Base-by-base conservation (phyloP, 75 land plant genomes). In the Isoetes taiwanensis region DNA sequence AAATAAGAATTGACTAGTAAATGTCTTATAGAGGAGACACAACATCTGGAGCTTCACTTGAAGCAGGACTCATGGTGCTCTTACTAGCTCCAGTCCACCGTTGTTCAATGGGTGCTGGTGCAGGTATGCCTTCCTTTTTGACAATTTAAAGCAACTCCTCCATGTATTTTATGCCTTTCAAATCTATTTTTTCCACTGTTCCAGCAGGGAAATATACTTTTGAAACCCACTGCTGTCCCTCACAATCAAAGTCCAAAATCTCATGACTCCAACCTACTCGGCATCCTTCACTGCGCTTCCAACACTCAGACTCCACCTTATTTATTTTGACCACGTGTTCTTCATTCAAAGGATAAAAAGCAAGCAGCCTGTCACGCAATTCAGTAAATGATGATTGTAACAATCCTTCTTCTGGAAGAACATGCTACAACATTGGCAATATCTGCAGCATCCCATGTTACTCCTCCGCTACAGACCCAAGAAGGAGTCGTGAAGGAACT, bases 221-320 rank as follows among this genome's bases (percentile, higher is more conserved):
- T 30, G 91, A 94, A 12, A 94, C 99, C 99, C 99, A 94, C 52
- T 94, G 99, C 65, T 89, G 90, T 6, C 99, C 99, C 64, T 95
- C 99, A 73, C 96, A 94, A 65, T 94, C 99, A 73, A 94, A 94
- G 3, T 96, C 90, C 66, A 94, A 59, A 27, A 94, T 89, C 59
- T 94, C 96, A 78, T 94, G 89, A 65, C 90, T 89, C 86, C 86
- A 94, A 11, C 96, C 99, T 0, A 78, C 73, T 59, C 81, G 65
- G 52, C 76, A 85, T 69, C 99, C 99, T 66, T 89, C 86, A 40
- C 87, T 91, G 48, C 78, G 81, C 52, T 61, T 74, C 96, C 99
- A 94, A 52, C 78, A 94, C n/a, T 82, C 86, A 12, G 99, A 96
- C 68, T 94, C 96, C 23, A 80, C 99, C n/a, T n/a, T n/a, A n/a